phyloP scores from a whole-genome alignment of 805 yeast species.

The Starmera dryadoides region DNA sequence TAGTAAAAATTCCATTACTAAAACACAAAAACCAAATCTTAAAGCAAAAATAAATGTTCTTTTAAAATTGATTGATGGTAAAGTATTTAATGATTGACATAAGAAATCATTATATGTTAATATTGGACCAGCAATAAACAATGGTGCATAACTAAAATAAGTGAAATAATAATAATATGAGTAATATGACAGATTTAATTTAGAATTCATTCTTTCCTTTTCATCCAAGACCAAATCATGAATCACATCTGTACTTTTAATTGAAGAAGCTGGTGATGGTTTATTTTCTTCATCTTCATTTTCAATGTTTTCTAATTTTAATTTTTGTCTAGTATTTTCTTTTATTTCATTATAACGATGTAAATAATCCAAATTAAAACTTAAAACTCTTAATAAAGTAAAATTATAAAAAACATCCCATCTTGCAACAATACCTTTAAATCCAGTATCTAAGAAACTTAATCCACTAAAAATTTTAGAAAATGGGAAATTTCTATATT shows the following conservation, averaged over 20 bases:
- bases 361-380: constrained; percentile 74
- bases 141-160: constrained; percentile 77
- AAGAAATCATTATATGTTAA: constrained; percentile 87
- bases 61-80: constrained; percentile 50
- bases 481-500: constrained; percentile 45
- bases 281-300: constrained; percentile 18
- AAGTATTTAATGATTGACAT: constrained; percentile 56
- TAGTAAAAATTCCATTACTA: constrained; percentile 82
- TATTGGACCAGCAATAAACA: constrained; percentile 93
- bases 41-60: constrained; percentile 55
- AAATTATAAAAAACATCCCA: constrained; percentile 98
- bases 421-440: constrained; percentile 70
- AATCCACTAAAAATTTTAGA: constrained; percentile 35
- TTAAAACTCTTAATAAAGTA: constrained; percentile 74
- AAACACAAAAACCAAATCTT: constrained; percentile 63
- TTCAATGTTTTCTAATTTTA: no score
- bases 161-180: constrained; percentile 60
- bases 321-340: constrained; percentile 7
- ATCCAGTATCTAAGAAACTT: constrained; percentile 50
- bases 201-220: constrained; percentile 56
- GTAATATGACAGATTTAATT: constrained; percentile 56
- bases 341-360: constrained; percentile 26
- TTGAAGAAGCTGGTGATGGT: constrained; percentile 9
- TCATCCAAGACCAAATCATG: constrained; percentile 36
- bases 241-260: constrained; percentile 8